These are phyloP conservation scores for Wakefieldia striispora DNA, from an alignment of 768 basidiomycete species.

Conservation along the genomic window DNA sequence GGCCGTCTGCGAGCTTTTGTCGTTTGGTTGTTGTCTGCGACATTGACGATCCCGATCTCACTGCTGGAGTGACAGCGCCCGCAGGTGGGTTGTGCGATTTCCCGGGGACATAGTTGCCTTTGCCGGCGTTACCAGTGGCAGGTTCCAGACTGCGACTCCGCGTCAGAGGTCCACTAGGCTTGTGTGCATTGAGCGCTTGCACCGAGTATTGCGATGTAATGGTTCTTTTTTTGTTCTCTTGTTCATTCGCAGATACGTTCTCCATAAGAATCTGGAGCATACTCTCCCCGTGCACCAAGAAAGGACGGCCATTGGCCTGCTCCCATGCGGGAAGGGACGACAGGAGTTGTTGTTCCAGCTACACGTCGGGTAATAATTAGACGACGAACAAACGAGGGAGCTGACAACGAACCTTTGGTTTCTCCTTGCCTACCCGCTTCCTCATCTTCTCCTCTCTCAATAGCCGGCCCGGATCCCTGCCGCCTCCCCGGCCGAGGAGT, in stretches of 20 bases:
- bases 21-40: slow-evolving; percentile 59
- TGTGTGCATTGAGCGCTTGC: slow-evolving; percentile 25
- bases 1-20: slow-evolving; percentile 50
- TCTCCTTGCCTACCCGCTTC: slow-evolving; percentile 88
- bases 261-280: slow-evolving; percentile 79
- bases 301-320: slow-evolving; percentile 62
- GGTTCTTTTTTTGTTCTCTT: slow-evolving; percentile 72
- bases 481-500: slow-evolving; percentile 69
- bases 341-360: slow-evolving; percentile 91
- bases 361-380: slow-evolving; percentile 35
- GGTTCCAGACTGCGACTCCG: slow-evolving; percentile 31
- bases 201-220: slow-evolving; percentile 34
- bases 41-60: slow-evolving; percentile 44
- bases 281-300: slow-evolving; percentile 82
- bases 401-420: slow-evolving; percentile 66
- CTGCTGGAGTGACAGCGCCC: slow-evolving; percentile 57
- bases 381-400: not conserved
- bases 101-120: slow-evolving; percentile 29
- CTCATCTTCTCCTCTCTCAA: slow-evolving; percentile 96
- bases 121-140: slow-evolving; percentile 7
- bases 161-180: slow-evolving; percentile 15
- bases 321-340: slow-evolving; percentile 85
- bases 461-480: slow-evolving; percentile 80
- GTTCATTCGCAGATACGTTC: slow-evolving; percentile 64
- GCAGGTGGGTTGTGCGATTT: slow-evolving; percentile 26